These are phyloP conservation scores for Cercospora zeae-maydis DNA, from an alignment of 2,329 filamentous ascomycete genomes.

Conservation along the genomic window DNA sequence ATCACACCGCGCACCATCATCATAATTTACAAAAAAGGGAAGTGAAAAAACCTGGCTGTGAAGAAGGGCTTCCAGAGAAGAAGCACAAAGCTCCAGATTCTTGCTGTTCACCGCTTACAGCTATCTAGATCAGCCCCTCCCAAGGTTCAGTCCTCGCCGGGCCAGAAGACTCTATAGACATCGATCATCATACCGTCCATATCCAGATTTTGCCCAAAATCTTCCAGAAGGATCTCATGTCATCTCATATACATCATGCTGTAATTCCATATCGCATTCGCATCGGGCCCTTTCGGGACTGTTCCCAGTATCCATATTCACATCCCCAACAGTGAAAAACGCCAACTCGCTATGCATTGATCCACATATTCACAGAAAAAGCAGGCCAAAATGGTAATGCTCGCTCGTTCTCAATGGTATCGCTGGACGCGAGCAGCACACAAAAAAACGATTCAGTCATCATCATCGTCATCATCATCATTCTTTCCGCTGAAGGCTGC, in stretches of 20 bases:
- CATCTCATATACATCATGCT: not conserved
- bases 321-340: not conserved
- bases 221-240: not conserved
- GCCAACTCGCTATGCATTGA: constrained; percentile 12
- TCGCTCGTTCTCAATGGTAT: not conserved
- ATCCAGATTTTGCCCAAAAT: not conserved
- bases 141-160: not conserved
- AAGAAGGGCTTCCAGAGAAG: too few species aligned
- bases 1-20: too few species aligned
- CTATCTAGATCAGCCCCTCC: too few species aligned
- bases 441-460: too few species aligned
- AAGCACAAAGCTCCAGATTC: too few species aligned
- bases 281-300: not conserved
- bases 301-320: not conserved
- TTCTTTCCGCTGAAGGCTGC: constrained; percentile 10
- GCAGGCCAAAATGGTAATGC: not conserved
- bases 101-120: too few species aligned
- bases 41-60: too few species aligned
- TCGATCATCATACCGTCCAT: not conserved
- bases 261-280: not conserved
- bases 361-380: not conserved
- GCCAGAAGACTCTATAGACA: too few species aligned
- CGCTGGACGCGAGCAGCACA: not conserved
- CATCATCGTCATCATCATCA: not conserved
- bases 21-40: too few species aligned